Evolutionary conservation across 805 yeast species (phyloP).

Genomic region (Ogataea degrootiae): DNA sequence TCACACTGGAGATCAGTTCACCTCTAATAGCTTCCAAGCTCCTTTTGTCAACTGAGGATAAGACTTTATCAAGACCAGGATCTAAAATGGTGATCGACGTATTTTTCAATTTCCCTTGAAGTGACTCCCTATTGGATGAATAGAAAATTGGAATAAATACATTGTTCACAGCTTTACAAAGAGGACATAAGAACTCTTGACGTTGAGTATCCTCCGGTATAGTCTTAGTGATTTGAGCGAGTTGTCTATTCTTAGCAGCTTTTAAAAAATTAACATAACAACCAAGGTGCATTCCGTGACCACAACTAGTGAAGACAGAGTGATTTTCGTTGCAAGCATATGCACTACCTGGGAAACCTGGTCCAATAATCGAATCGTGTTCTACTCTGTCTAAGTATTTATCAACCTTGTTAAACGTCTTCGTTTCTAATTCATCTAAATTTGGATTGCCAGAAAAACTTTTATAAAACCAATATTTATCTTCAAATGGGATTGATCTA

Average conservation of each 20-base stretch:
- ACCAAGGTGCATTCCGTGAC: conserved; percentile 86
- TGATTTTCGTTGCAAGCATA: conserved; percentile 35
- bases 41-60: conserved; percentile 1
- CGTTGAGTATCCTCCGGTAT: conserved; percentile 69
- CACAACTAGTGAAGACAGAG: conserved; percentile 69
- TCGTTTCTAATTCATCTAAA: conserved; percentile 22
- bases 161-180: conserved; percentile 84
- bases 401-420: conserved; percentile 27
- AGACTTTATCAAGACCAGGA: conserved; percentile 7
- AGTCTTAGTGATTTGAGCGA: conserved; percentile 74
- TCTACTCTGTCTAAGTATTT: conserved; percentile 34
- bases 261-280: conserved; percentile 66
- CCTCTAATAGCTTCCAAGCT: conserved; percentile 14
- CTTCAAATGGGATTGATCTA: conserved; percentile 59
- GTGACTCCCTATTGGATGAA: conserved; percentile 36
- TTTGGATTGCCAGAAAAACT: conserved; percentile 53
- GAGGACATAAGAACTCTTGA: conserved; percentile 80
- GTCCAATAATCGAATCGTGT: conserved; percentile 51
- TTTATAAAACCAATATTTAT: conserved; percentile 59
- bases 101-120: conserved; percentile 14
- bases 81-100: conserved; percentile 8
- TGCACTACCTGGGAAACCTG: conserved; percentile 53
- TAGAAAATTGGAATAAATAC: conserved; percentile 75
- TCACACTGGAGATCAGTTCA: conserved; percentile 20
- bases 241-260: conserved; percentile 47